Evolutionary conservation across 1,139 yeast species (phyloP).

Genomic region (Candida glucosophila): DNA sequence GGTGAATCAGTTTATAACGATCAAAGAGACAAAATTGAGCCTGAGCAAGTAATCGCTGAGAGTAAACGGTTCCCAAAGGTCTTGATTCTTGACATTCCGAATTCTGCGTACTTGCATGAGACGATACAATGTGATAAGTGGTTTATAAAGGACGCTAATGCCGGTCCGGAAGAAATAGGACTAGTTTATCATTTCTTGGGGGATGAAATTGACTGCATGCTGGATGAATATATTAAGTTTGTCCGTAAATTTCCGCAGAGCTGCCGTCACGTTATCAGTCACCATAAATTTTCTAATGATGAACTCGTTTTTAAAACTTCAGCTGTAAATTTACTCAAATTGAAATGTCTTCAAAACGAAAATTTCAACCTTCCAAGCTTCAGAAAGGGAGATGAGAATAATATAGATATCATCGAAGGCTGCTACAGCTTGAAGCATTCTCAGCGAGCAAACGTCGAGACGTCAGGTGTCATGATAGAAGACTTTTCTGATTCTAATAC

Average conservation of each 20-base stretch:
- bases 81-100: slow-evolving; percentile 70
- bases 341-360: slow-evolving; percentile 46
- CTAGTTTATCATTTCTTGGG: slow-evolving; percentile 73
- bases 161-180: slow-evolving; percentile 32
- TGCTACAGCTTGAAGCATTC: slow-evolving; percentile 24
- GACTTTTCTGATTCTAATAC: too few relatives aligned
- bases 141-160: slow-evolving; percentile 14
- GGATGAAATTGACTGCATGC: slow-evolving; percentile 45
- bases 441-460: slow-evolving; percentile 23
- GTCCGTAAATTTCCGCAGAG: slow-evolving; percentile 41
- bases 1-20: slow-evolving; percentile 53
- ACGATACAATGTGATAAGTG: slow-evolving; percentile 26
- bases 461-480: slow-evolving; percentile 10
- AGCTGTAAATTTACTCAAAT: slow-evolving; percentile 43
- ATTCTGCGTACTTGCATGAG: slow-evolving; percentile 36
- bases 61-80: slow-evolving; percentile 51
- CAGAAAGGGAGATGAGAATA: slow-evolving; percentile 3
- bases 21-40: slow-evolving; percentile 49
- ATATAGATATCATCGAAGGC: too few relatives aligned
- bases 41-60: slow-evolving; percentile 69
- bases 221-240: slow-evolving; percentile 34
- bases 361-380: slow-evolving; percentile 43
- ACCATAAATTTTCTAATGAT: slow-evolving; percentile 54
- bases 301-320: slow-evolving; percentile 50
- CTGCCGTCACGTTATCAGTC: slow-evolving; percentile 62